Evolutionary conservation across 1,139 yeast genomes (phyloP).

Genomic region (Diutina pseudorugosa): DNA sequence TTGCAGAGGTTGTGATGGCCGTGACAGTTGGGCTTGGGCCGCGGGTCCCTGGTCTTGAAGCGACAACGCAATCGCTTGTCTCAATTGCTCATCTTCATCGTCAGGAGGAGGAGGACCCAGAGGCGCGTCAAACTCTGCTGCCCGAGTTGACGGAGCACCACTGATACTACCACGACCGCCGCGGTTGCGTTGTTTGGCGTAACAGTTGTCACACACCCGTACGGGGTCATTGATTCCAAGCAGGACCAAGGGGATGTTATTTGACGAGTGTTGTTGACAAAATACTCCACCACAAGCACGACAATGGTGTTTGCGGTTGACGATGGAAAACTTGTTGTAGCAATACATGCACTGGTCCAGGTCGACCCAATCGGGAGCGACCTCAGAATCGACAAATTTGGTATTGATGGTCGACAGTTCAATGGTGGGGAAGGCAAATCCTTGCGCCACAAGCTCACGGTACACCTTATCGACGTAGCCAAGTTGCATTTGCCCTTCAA

Average conservation of each 20-base stretch:
- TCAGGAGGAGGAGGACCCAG: neutral
- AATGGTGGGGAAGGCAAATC: constrained; percentile 56
- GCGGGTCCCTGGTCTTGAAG: constrained; percentile 38
- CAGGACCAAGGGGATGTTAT: constrained; percentile 59
- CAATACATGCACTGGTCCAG: constrained; percentile 94
- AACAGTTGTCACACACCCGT: constrained; percentile 88
- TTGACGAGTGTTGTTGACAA: constrained; percentile 72
- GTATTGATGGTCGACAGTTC: constrained; percentile 26
- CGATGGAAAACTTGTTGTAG: constrained; percentile 63
- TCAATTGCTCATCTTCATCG: constrained; percentile 68
- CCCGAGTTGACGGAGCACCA: neutral
- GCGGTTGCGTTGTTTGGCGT: constrained; percentile 21
- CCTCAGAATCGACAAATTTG: constrained; percentile 69
- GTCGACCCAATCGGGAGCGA: constrained; percentile 98
- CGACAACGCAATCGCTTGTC: constrained; percentile 68
- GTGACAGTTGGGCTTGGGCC: constrained; percentile 7
- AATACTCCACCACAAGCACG: constrained; percentile 95
- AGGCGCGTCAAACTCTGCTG: neutral
- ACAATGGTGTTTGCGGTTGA: constrained; percentile 92
- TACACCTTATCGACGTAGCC: constrained; percentile 55
- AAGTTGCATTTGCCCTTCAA: constrained; percentile 57
- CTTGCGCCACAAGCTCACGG: constrained; percentile 46
- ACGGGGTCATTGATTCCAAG: constrained; percentile 84
- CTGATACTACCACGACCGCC: neutral
- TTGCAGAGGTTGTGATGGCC: constrained; percentile 8